A percentile compares a stretch with the other conserved stretches of the same genome.
Conservation (phyloP, 2,329 filamentous ascomycete species). For the Verticillium klebahnii region DNA sequence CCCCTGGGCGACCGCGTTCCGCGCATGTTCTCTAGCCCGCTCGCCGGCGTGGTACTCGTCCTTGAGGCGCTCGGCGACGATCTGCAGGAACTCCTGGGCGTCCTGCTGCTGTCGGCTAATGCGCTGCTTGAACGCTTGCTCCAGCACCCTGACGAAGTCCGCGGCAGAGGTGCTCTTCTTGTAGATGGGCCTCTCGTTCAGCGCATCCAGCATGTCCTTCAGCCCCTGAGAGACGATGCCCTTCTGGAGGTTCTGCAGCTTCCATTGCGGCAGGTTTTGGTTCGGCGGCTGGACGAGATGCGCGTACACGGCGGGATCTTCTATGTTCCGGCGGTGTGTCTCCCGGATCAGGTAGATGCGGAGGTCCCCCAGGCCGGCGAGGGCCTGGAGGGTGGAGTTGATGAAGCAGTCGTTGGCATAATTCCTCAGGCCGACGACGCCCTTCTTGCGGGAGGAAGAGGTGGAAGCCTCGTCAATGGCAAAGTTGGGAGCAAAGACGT, state of each 20-base stretch:
- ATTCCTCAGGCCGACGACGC: slow-evolving; percentile 84
- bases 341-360: slow-evolving; percentile 90
- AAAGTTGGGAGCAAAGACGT: slow-evolving; percentile 97
- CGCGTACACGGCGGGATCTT: slow-evolving; percentile 71
- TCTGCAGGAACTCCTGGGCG: slow-evolving; percentile 93
- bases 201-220: slow-evolving; percentile 85
- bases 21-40: slow-evolving; percentile 61
- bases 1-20: slow-evolving; percentile 18
- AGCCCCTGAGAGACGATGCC: slow-evolving; percentile 81
- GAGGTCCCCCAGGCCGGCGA: slow-evolving; percentile 85
- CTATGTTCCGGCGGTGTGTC: slow-evolving; percentile 76
- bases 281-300: slow-evolving; percentile 48
- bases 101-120: slow-evolving; percentile 96
- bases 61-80: slow-evolving; percentile 84
- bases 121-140: slow-evolving; percentile 80
- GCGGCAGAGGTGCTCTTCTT: slow-evolving; percentile 88
- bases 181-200: slow-evolving; percentile 91
- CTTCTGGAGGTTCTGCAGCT: slow-evolving; percentile 65
- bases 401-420: slow-evolving; percentile 96
- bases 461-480: slow-evolving; percentile 81
- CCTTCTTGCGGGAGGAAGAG: slow-evolving; percentile 71
- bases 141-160: slow-evolving; percentile 78
- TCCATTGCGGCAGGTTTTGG: slow-evolving; percentile 50
- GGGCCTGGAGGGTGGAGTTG: slow-evolving; percentile 90
- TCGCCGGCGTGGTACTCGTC: slow-evolving; percentile 90